phyloP scores from a whole-genome alignment of 75 land plant genomes.

The Picea sitchensis region DNA sequence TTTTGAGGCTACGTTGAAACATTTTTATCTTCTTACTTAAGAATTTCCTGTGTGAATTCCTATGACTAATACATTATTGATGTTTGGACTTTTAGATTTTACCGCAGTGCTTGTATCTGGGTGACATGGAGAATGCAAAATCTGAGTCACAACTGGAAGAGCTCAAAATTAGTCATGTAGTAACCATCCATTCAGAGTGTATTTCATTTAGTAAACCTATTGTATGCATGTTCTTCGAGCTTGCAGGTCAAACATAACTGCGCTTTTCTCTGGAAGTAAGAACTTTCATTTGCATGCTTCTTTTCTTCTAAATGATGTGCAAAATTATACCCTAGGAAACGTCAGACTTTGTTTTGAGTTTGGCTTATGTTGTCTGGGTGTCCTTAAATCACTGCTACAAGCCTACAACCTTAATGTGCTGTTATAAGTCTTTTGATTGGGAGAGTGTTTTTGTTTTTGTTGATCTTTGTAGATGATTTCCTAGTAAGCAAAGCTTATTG shows the following conservation, averaged over 20 bases:
- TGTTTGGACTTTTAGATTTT: constrained; percentile 17
- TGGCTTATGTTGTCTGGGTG: neutral
- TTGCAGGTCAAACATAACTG: constrained; percentile 21
- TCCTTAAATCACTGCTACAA: neutral
- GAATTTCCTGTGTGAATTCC: neutral
- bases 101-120: constrained; percentile 29
- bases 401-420: neutral
- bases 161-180: constrained; percentile 23
- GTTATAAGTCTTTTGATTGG: neutral
- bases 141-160: constrained; percentile 14
- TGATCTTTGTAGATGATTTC: neutral
- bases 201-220: constrained; percentile 10
- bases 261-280: constrained; percentile 12
- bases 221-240: constrained; percentile 19
- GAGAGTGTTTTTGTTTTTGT: neutral
- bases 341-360: neutral
- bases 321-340: neutral
- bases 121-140: constrained; percentile 29
- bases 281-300: neutral
- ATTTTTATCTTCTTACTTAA: neutral
- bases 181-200: constrained; percentile 39
- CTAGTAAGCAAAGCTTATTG: neutral
- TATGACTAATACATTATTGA: neutral
- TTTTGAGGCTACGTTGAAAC: neutral
- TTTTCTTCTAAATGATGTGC: neutral